A percentile compares a stretch with the other conserved stretches of the same genome.
phyloP scores from a whole-genome alignment of 192 early-diverging fungal species.

The Coemansia sp. region DNA sequence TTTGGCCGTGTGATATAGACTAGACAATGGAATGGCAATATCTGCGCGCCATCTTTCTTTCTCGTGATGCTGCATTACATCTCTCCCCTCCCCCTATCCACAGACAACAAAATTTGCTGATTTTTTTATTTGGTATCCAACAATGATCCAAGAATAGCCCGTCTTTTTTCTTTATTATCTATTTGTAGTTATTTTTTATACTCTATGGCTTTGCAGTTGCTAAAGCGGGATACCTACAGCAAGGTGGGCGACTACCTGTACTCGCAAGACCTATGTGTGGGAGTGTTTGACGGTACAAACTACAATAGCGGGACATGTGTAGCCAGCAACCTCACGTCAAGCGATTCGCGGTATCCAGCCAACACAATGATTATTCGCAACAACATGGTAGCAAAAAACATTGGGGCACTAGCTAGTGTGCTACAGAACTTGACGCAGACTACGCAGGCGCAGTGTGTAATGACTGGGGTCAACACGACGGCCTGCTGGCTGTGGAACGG shows the following conservation, averaged over 20 bases:
- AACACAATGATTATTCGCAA: slow-evolving; percentile 32
- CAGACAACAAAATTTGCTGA: background rate
- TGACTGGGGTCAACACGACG: slow-evolving; percentile 27
- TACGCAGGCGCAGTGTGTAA: slow-evolving; percentile 46
- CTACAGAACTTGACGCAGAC: slow-evolving; percentile 23
- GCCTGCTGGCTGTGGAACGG: slow-evolving; percentile 46
- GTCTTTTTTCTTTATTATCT: slow-evolving; percentile 4
- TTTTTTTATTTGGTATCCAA: too few relatives aligned
- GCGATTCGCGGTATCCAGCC: slow-evolving; percentile 6
- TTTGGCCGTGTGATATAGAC: background rate
- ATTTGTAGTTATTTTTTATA: background rate
- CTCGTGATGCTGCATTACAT: background rate
- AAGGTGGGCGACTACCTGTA: slow-evolving; percentile 41
- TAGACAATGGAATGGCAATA: background rate
- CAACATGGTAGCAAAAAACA: slow-evolving; percentile 22
- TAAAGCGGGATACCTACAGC: slow-evolving; percentile 14
- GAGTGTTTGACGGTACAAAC: slow-evolving; percentile 41
- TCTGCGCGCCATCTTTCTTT: background rate
- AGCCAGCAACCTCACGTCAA: slow-evolving; percentile 7
- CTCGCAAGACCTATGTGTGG: slow-evolving; percentile 45
- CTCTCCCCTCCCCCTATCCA: background rate
- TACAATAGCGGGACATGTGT: slow-evolving; percentile 45
- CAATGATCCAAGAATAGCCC: too few relatives aligned
- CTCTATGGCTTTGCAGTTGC: slow-evolving; percentile 2
- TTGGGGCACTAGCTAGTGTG: slow-evolving; percentile 16